Evolutionary conservation across 306 rosid genomes (phyloP).

Genomic region (Sicyos edulis): DNA sequence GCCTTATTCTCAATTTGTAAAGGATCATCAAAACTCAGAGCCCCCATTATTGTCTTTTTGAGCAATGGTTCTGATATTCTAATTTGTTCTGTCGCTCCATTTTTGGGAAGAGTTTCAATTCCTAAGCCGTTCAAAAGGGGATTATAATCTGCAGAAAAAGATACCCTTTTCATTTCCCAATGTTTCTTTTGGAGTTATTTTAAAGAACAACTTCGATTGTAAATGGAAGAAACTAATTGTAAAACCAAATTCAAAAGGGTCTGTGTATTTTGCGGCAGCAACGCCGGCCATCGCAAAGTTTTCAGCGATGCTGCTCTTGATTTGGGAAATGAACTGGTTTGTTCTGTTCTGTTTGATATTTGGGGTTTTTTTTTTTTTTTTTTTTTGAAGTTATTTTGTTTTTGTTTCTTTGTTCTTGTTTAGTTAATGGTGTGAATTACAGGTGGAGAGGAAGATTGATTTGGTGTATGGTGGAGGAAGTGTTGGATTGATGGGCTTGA

Average conservation of each 20-base stretch:
- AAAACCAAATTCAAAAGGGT: conserved; percentile 67
- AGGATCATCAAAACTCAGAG: no score
- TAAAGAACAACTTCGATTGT: conserved; percentile 27
- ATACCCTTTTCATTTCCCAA: conserved; percentile 20
- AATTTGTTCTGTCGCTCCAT: conserved; percentile 27
- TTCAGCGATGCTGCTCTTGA: conserved; percentile 81
- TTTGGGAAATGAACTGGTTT: conserved; percentile 80
- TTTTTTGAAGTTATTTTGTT: neutral
- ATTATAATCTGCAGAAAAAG: conserved; percentile 23
- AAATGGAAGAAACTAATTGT: conserved; percentile 56
- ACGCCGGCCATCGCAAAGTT: conserved; percentile 68
- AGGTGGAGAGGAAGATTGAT: conserved; percentile 76
- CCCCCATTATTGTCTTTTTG: conserved; percentile 29
- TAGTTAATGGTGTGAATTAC: conserved; percentile 27
- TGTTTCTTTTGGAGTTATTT: conserved; percentile 17
- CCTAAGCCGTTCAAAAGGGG: conserved; percentile 17
- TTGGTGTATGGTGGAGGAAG: conserved; percentile 96
- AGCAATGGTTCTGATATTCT: conserved; percentile 13
- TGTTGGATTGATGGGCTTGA: conserved; percentile 82
- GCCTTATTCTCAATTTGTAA: no score
- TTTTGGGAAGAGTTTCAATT: conserved; percentile 17
- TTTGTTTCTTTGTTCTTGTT: neutral
- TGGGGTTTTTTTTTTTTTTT: neutral
- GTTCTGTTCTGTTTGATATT: conserved; percentile 9
- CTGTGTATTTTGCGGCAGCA: conserved; percentile 95